Percentiles rank a stretch among this genome's conserved stretches.
Conservation (phyloP, 306 rosid species). For the Quercus cerris region DNA sequence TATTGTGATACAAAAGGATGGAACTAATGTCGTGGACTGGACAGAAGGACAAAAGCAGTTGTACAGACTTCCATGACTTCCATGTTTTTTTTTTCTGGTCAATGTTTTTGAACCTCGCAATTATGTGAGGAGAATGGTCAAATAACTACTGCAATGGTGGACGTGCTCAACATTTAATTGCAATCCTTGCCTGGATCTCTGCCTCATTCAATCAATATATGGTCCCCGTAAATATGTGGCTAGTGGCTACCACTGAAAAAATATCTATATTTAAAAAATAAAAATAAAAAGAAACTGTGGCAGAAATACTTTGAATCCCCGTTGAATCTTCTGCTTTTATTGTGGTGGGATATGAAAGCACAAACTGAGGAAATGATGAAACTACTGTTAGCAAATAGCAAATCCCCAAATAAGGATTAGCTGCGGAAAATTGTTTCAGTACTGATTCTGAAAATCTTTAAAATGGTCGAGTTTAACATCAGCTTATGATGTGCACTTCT, state of each 20-base stretch:
- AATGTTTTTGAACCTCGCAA: conserved; percentile 24
- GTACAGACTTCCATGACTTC: conserved; percentile 22
- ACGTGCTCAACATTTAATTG: conserved; percentile 34
- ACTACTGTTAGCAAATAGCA: no score
- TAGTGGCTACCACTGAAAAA: neutral
- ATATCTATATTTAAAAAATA: no score
- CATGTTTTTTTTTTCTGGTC: no score
- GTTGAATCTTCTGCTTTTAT: no score
- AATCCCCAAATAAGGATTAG: neutral
- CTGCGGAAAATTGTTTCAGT: neutral
- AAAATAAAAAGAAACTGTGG: no score
- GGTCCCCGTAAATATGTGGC: no score
- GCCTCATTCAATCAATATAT: conserved; percentile 21
- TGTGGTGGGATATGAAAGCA: no score
- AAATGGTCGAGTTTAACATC: neutral
- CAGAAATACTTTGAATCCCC: no score
- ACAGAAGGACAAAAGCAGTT: conserved; percentile 20
- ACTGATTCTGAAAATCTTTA: neutral
- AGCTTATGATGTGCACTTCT: neutral
- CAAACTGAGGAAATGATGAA: no score
- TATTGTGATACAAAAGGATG: neutral
- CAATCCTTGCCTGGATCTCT: conserved; percentile 24
- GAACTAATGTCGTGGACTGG: neutral
- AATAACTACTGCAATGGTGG: conserved; percentile 21
- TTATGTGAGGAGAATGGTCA: conserved; percentile 33